phyloP scores from a whole-genome alignment of 2,329 filamentous ascomycete species.

The Penicillium sumatraense region DNA sequence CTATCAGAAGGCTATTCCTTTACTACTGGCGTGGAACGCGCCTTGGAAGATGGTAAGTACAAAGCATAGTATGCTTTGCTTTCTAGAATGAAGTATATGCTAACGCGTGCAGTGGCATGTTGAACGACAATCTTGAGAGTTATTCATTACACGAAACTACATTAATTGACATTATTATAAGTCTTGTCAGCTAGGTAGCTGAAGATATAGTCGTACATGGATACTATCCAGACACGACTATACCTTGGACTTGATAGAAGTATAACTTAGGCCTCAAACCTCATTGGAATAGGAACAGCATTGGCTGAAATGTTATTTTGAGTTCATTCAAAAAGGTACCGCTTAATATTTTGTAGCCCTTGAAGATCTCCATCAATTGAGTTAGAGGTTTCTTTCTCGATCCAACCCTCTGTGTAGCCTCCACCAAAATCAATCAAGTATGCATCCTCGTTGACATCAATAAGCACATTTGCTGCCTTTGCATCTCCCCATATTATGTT shows the following conservation, averaged over 20 bases:
- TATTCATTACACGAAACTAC: no score
- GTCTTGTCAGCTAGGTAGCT: no score
- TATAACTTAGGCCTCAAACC: no score
- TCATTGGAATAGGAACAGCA: no score
- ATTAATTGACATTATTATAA: no score
- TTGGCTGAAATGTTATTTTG: no score
- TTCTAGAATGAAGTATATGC: not conserved
- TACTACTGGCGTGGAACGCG: not conserved
- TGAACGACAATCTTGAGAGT: not conserved
- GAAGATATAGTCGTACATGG: no score
- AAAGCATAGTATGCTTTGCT: no score
- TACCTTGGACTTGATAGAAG: no score
- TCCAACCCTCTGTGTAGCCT: conserved; percentile 31
- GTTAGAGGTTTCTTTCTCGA: conserved; percentile 26
- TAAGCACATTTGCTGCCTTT: conserved; percentile 33
- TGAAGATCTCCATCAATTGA: conserved; percentile 29
- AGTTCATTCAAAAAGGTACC: conserved; percentile 4
- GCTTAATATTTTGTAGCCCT: conserved; percentile 19
- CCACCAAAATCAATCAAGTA: conserved; percentile 37
- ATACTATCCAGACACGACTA: no score
- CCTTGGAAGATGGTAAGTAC: not conserved
- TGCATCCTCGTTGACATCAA: conserved; percentile 26
- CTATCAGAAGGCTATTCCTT: not conserved
- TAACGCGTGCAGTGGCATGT: not conserved
- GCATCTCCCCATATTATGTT: conserved; percentile 34